Base-by-base conservation (phyloP, 1,284 basidiomycete species). In the Naganishia sp. region DNA sequence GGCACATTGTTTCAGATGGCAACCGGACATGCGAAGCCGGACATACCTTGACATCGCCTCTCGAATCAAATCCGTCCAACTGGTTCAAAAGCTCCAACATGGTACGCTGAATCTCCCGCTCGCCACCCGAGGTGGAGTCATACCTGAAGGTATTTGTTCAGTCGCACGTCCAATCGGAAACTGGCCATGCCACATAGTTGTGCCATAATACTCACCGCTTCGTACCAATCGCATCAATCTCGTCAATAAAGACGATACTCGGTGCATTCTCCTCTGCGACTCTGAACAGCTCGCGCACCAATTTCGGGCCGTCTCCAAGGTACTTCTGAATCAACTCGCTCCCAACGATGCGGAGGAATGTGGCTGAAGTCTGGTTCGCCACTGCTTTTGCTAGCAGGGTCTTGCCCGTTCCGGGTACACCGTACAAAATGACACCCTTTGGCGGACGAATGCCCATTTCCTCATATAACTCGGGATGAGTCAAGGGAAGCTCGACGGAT, bases 381-480 rank as follows among this genome's bases (percentile, higher is more conserved):
- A 99, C 96, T 0, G 95, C 95, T 80, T 99, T 99, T 25, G 96
- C 95, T 2, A 99, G 86, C 1, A 99, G 85, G 0, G 96, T 99
- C 82, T 99, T 99, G 63, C 96, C 96, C 15, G 96, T 99, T 71
- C 96, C 96, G 1, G 96, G 96, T 6, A 95, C 94, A 75, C 96
- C 96, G 75, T 99, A 99, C 0, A 99, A 85, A 72, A 99, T 98
- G 74, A 99, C 96, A 83, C 96, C 96, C 80, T 99, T 99, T 42
- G 96, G 96, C 45, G 95, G 95, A 73, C 90, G 90, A 80, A 99
- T 98, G 68, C 96, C 96, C 96, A 99, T 98, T 83, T 99, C 95
- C 80, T 99, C 95, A 81, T 99, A 99, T 47, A 99, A 82, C 77
- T 99, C 96, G 10, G 96, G 96, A 78, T 99, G 96, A 18, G 95